These are phyloP conservation scores for Apiotrichum montevideense DNA, from an alignment of 1,284 basidiomycete species.

Conservation along the genomic window DNA sequence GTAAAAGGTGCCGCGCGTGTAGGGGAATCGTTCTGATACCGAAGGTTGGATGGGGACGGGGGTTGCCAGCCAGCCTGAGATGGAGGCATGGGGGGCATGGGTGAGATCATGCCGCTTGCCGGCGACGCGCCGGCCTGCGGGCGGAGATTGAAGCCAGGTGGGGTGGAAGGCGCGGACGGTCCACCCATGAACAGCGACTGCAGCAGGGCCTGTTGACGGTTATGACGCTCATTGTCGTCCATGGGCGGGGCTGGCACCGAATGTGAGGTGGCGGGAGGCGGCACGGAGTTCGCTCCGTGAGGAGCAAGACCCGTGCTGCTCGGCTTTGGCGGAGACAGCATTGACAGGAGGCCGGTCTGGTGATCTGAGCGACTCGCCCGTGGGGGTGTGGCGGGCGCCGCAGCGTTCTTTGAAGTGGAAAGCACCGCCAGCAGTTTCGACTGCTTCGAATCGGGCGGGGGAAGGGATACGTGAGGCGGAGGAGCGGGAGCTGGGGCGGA, in stretches of 20 bases:
- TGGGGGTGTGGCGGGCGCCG: not conserved
- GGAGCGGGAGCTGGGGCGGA: constrained; percentile 1
- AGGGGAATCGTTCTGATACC: constrained; percentile 10
- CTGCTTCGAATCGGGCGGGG: constrained; percentile 7
- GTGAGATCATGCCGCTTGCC: constrained; percentile 10
- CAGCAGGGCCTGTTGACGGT: constrained; percentile 13
- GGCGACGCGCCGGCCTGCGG: not conserved
- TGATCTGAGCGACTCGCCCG: constrained; percentile 1
- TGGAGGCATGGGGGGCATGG: constrained; percentile 8
- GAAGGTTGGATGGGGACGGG: not conserved
- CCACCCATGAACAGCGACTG: constrained; percentile 7
- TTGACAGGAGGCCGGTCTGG: constrained; percentile 13
- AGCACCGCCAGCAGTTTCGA: constrained; percentile 12
- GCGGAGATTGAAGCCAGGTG: not conserved
- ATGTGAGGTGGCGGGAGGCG: not conserved
- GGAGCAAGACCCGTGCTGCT: not conserved
- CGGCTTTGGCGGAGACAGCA: constrained; percentile 7
- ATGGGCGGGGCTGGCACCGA: not conserved
- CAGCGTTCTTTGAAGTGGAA: not conserved
- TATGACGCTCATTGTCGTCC: not conserved
- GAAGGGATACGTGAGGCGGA: constrained; percentile 13
- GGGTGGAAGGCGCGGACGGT: constrained; percentile 1
- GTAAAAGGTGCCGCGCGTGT: not conserved
- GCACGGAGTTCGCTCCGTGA: not conserved
- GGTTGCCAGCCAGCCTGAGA: constrained; percentile 3